Evolutionary conservation across 2,329 filamentous ascomycete species (phyloP).

Genomic region (Alternaria sp.): DNA sequence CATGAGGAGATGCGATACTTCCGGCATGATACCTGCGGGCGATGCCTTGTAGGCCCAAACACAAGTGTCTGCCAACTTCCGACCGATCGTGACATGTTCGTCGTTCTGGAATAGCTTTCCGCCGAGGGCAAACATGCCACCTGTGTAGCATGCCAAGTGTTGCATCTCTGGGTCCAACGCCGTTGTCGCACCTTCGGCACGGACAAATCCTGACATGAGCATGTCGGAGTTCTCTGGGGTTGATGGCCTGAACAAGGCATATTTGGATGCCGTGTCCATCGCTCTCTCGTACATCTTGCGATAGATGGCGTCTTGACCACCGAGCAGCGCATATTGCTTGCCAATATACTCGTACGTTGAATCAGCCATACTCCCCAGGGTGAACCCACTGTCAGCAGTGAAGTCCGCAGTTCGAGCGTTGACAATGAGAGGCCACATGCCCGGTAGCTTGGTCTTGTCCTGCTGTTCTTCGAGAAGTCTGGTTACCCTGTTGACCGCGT

Average conservation of each 20-base stretch:
- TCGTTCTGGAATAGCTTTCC: constrained; percentile 63
- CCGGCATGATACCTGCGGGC: constrained; percentile 67
- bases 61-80: constrained; percentile 65
- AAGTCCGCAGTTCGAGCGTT: constrained; percentile 51
- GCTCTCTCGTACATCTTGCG: constrained; percentile 63
- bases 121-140: constrained; percentile 68
- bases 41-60: constrained; percentile 67
- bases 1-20: constrained; percentile 60
- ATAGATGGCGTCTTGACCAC: constrained; percentile 55
- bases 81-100: constrained; percentile 61
- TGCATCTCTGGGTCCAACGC: constrained; percentile 59
- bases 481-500: constrained; percentile 54
- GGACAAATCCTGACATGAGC: constrained; percentile 54
- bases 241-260: constrained; percentile 59
- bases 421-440: constrained; percentile 57
- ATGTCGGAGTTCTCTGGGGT: constrained; percentile 54
- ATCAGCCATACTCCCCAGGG: constrained; percentile 47
- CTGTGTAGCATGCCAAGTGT: constrained; percentile 66
- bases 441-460: constrained; percentile 51
- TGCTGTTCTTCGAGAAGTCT: constrained; percentile 51
- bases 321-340: constrained; percentile 49
- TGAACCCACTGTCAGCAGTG: constrained; percentile 47
- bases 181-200: constrained; percentile 37
- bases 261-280: constrained; percentile 51
- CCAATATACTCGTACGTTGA: constrained; percentile 50